Evolutionary conservation across 495 filamentous ascomycete species (phyloP).

Genomic region (Tuber umbilicatum): DNA sequence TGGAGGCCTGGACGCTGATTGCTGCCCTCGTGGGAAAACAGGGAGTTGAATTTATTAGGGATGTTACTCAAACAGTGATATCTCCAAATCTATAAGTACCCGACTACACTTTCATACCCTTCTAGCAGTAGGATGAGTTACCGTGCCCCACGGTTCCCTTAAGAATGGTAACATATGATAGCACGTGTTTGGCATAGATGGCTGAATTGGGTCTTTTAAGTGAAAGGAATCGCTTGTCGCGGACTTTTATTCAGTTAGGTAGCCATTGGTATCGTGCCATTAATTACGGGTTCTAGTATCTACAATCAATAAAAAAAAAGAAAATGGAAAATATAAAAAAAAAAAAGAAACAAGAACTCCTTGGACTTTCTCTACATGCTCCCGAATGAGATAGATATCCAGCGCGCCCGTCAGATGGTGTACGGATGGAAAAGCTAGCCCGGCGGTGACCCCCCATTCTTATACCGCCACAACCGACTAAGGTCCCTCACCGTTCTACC

Average conservation of each 20-base stretch:
- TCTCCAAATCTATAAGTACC: background rate
- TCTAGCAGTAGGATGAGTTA: no score
- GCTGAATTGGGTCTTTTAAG: background rate
- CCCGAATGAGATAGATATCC: background rate
- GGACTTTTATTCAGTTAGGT: background rate
- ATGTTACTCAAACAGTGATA: background rate
- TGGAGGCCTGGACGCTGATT: background rate
- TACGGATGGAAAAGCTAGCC: slow-evolving; percentile 4
- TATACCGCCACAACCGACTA: slow-evolving; percentile 66
- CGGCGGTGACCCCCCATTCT: slow-evolving; percentile 60
- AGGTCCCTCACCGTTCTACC: slow-evolving; percentile 56
- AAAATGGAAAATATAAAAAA: background rate
- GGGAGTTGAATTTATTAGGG: background rate
- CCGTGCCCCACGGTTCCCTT: background rate
- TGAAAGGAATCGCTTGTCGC: background rate
- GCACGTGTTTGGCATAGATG: background rate
- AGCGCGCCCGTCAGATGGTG: no score
- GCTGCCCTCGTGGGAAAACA: background rate
- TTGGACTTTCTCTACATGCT: background rate
- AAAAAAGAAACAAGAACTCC: background rate
- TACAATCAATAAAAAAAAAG: background rate
- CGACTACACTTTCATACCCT: background rate
- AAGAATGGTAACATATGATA: background rate
- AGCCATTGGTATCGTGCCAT: background rate
- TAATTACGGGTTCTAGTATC: background rate